Percentiles rank a stretch among this genome's conserved stretches.
Conservation (phyloP, 2,329 filamentous ascomycete genomes). For the Chaetomiaceae sp. region DNA sequence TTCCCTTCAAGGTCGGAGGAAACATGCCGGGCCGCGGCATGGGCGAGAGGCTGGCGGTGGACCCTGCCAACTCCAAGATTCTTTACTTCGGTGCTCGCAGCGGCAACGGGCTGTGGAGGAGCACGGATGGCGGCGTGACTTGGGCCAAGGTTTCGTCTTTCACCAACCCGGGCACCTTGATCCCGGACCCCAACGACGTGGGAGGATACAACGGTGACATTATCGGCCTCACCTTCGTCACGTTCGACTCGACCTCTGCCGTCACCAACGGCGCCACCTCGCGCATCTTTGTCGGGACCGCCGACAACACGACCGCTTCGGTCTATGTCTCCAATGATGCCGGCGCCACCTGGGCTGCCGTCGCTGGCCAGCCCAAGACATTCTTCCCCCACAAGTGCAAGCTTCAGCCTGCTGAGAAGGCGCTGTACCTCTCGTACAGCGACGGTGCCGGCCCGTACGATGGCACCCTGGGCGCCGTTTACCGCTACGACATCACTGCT, state of each 20-base stretch:
- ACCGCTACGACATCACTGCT: conserved; percentile 48
- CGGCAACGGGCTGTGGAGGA: conserved; percentile 56
- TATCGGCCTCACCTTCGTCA: conserved; percentile 49
- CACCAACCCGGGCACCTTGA: conserved; percentile 47
- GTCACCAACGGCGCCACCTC: conserved; percentile 45
- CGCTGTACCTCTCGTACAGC: conserved; percentile 51
- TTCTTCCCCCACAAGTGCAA: conserved; percentile 53
- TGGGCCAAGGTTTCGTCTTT: conserved; percentile 51
- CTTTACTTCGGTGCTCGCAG: conserved; percentile 56
- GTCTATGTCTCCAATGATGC: conserved; percentile 52
- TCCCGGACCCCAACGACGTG: conserved; percentile 42
- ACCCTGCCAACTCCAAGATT: conserved; percentile 53
- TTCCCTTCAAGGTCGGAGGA: conserved; percentile 57
- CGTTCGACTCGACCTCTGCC: conserved; percentile 51
- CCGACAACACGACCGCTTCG: conserved; percentile 49
- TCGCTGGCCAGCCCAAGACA: conserved; percentile 46
- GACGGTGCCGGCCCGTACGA: conserved; percentile 56
- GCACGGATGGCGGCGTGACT: conserved; percentile 50
- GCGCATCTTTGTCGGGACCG: conserved; percentile 53
- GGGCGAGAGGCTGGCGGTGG: conserved; percentile 55
- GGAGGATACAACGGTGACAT: conserved; percentile 44
- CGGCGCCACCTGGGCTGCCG: conserved; percentile 48
- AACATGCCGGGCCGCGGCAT: conserved; percentile 59
- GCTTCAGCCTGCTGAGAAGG: conserved; percentile 47
- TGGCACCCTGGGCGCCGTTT: conserved; percentile 49